These are phyloP conservation scores for Colletotrichum sublineola DNA, from an alignment of 2,329 filamentous ascomycete species.

Conservation along the genomic window DNA sequence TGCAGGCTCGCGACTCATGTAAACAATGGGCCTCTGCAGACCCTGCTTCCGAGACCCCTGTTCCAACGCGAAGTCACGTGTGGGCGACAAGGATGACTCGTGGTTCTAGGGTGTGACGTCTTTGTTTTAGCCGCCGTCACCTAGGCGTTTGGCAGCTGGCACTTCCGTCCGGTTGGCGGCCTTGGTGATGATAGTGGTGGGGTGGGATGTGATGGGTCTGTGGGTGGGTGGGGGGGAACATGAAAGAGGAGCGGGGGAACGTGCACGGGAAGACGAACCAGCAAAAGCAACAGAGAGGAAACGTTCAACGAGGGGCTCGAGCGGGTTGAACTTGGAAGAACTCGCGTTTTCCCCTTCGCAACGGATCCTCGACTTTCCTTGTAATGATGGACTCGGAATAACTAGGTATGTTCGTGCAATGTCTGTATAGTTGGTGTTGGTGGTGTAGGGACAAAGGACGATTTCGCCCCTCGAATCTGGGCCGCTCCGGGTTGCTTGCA, in stretches of 20 bases:
- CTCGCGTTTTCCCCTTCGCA: not conserved
- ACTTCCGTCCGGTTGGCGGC: constrained; percentile 3
- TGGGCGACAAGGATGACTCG: not conserved
- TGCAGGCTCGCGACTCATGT: constrained; percentile 40
- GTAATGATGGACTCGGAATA: not conserved
- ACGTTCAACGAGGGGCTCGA: not conserved
- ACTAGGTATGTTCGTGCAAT: not conserved
- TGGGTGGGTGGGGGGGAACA: not conserved
- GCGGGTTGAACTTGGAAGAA: not conserved
- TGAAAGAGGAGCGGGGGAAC: not conserved
- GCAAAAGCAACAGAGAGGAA: not conserved
- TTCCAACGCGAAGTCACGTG: constrained; percentile 40
- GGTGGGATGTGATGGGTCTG: not conserved
- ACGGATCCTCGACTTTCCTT: not conserved
- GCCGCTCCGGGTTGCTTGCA: not conserved
- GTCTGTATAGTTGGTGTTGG: not conserved
- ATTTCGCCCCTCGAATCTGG: not conserved
- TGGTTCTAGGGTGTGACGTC: constrained; percentile 28
- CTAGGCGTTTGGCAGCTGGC: constrained; percentile 34
- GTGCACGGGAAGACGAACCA: not conserved
- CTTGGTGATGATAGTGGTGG: not conserved
- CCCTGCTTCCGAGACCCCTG: constrained; percentile 23
- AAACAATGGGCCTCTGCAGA: constrained; percentile 39
- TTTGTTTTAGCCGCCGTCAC: constrained; percentile 33
- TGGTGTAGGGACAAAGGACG: constrained; percentile 11